phyloP scores from a whole-genome alignment of 1,284 basidiomycete species.

The Ganoderma sinense region DNA sequence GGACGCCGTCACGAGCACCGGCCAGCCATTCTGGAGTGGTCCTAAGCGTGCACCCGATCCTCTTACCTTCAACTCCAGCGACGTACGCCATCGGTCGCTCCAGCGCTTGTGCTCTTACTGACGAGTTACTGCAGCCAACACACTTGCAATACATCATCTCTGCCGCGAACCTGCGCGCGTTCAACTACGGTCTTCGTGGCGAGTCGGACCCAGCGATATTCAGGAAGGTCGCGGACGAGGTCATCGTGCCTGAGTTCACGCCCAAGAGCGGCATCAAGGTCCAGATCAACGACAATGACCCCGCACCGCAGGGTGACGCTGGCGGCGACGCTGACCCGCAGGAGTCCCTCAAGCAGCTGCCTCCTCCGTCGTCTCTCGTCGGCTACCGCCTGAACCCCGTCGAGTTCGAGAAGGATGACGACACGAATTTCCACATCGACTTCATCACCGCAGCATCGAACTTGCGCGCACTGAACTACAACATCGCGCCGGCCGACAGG shows the following conservation, averaged over 20 bases:
- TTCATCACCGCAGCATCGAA: slow-evolving; percentile 99
- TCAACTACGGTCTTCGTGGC: slow-evolving; percentile 97
- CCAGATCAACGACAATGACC: slow-evolving; percentile 95
- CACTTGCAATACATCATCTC: slow-evolving; percentile 94
- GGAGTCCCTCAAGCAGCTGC: slow-evolving; percentile 75
- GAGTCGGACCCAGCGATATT: slow-evolving; percentile 84
- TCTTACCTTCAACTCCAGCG: slow-evolving; percentile 84
- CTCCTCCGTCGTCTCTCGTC: slow-evolving; percentile 89
- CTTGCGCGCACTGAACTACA: slow-evolving; percentile 96
- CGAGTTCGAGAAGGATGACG: slow-evolving; percentile 99
- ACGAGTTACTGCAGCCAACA: slow-evolving; percentile 60
- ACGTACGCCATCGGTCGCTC: slow-evolving; percentile 55
- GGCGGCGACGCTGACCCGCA: slow-evolving; percentile 56
- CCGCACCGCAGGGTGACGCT: slow-evolving; percentile 62
- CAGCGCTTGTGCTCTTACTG: slow-evolving; percentile 1
- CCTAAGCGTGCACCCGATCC: slow-evolving; percentile 99
- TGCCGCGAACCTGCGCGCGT: slow-evolving; percentile 96
- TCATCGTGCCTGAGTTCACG: slow-evolving; percentile 92
- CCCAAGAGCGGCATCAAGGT: slow-evolving; percentile 95
- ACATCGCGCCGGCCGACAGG: slow-evolving; percentile 87
- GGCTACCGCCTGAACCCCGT: slow-evolving; percentile 96
- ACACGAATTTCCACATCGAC: slow-evolving; percentile 98
- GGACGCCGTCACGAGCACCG: slow-evolving; percentile 89
- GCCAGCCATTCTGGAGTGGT: slow-evolving; percentile 97
- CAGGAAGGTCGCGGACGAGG: slow-evolving; percentile 86